These are phyloP conservation scores for Pontederia paniculata DNA, from an alignment of 176 grass and related monocot species.

Conservation along the genomic window DNA sequence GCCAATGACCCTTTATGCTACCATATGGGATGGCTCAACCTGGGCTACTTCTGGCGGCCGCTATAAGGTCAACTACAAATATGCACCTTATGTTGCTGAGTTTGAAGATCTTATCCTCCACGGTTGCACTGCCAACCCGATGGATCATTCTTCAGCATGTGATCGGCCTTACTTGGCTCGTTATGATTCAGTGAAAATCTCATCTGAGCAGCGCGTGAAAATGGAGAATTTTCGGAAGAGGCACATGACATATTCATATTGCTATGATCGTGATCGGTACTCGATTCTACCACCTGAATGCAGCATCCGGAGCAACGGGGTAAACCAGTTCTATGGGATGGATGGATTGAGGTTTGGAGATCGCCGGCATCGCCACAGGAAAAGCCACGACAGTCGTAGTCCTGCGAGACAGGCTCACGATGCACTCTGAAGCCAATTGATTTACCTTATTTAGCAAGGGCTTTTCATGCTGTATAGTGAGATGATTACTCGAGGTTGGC, in stretches of 20 bases:
- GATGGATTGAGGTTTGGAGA: constrained; percentile 43
- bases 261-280: constrained; percentile 52
- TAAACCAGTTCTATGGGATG: constrained; percentile 23
- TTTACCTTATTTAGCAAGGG: not conserved
- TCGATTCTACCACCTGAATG: constrained; percentile 44
- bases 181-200: constrained; percentile 9
- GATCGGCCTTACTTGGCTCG: not conserved
- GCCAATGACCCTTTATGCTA: constrained; percentile 86
- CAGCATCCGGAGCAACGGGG: not conserved
- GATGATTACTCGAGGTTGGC: not conserved
- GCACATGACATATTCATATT: constrained; percentile 84
- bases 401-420: constrained; percentile 1
- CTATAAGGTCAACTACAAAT: constrained; percentile 79
- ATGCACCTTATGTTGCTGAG: constrained; percentile 79
- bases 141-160: constrained; percentile 15
- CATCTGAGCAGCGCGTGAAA: constrained; percentile 18
- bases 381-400: constrained; percentile 20
- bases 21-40: constrained; percentile 85
- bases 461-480: constrained; percentile 10
- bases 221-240: constrained; percentile 46
- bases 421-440: constrained; percentile 3
- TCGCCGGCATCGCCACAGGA: constrained; percentile 25
- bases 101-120: constrained; percentile 52
- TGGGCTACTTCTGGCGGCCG: constrained; percentile 86
- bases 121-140: constrained; percentile 49